A percentile compares a stretch with the other conserved stretches of the same genome.
Evolutionary conservation across 768 basidiomycete genomes (phyloP).

Genomic region (Udeniomyces megalosporus): DNA sequence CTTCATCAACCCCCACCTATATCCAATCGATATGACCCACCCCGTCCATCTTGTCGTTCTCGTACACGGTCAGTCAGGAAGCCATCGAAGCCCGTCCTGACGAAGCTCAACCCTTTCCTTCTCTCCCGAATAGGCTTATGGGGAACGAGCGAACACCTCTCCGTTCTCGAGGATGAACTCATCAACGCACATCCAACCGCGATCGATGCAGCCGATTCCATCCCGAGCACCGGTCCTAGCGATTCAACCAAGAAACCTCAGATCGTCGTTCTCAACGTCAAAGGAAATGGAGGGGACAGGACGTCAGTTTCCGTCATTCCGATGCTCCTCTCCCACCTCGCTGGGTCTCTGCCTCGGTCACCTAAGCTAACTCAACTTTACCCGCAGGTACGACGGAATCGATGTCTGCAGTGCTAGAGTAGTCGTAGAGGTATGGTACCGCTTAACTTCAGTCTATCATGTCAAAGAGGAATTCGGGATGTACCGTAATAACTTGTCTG

Average conservation of each 20-base stretch:
- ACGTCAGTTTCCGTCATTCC: not conserved
- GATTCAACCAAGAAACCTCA: constrained; percentile 26
- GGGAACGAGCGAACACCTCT: constrained; percentile 55
- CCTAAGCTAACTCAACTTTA: too few relatives aligned
- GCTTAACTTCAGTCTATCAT: not conserved
- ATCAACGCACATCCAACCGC: constrained; percentile 32
- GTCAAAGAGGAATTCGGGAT: too few relatives aligned
- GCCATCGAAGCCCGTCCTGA: not conserved
- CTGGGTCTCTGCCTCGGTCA: not conserved
- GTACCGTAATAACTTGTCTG: too few relatives aligned
- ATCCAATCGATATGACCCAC: not conserved
- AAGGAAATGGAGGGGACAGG: constrained; percentile 44
- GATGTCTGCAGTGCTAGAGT: constrained; percentile 73
- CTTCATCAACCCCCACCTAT: not conserved
- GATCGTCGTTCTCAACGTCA: constrained; percentile 39
- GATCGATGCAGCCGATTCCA: constrained; percentile 14
- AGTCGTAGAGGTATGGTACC: constrained; percentile 48
- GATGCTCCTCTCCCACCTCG: too few relatives aligned
- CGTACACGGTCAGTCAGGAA: constrained; percentile 14
- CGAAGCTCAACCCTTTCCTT: not conserved
- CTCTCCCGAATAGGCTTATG: constrained; percentile 42
- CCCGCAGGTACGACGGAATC: constrained; percentile 56
- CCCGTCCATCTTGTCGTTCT: constrained; percentile 19
- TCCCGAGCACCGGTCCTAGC: constrained; percentile 10
- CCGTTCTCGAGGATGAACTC: constrained; percentile 33